Percentiles rank a stretch among this genome's conserved stretches.
Evolutionary conservation across 2,329 filamentous ascomycete genomes (phyloP).

Genomic region (Neonectria hederae): DNA sequence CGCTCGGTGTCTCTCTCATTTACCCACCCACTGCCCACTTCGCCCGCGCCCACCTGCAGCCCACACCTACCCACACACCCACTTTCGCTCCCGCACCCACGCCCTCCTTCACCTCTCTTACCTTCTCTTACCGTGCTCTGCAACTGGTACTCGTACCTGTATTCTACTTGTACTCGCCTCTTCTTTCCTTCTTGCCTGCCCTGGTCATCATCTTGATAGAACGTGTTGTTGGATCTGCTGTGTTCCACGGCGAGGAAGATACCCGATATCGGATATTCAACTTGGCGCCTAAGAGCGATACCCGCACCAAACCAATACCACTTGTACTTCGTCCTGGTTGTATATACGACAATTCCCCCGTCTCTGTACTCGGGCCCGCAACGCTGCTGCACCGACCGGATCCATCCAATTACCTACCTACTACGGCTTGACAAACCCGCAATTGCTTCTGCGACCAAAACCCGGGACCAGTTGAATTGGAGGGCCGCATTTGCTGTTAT

Average conservation of each 20-base stretch:
- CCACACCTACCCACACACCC: constrained; percentile 9
- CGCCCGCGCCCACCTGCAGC: constrained; percentile 8
- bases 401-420: constrained; percentile 18
- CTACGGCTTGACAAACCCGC: constrained; percentile 5
- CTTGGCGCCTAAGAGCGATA: not conserved
- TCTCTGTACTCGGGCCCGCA: constrained; percentile 20
- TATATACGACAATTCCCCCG: constrained; percentile 16
- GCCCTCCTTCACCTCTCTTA: constrained; percentile 12
- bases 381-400: constrained; percentile 11
- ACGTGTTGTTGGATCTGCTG: not conserved
- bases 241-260: not conserved
- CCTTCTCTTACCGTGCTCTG: constrained; percentile 10
- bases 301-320: not conserved
- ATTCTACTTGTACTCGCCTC: not conserved
- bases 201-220: not conserved
- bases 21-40: constrained; percentile 10
- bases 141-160: constrained; percentile 2
- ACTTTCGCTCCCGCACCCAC: not conserved
- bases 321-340: not conserved
- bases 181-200: not conserved
- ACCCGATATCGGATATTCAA: not conserved
- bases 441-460: constrained; percentile 7
- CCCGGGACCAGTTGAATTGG: constrained; percentile 5
- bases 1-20: constrained; percentile 10
- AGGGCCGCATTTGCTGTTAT: not conserved